Base-by-base conservation (phyloP, 2,329 filamentous ascomycete genomes). In the Monilinia aucupariae region DNA sequence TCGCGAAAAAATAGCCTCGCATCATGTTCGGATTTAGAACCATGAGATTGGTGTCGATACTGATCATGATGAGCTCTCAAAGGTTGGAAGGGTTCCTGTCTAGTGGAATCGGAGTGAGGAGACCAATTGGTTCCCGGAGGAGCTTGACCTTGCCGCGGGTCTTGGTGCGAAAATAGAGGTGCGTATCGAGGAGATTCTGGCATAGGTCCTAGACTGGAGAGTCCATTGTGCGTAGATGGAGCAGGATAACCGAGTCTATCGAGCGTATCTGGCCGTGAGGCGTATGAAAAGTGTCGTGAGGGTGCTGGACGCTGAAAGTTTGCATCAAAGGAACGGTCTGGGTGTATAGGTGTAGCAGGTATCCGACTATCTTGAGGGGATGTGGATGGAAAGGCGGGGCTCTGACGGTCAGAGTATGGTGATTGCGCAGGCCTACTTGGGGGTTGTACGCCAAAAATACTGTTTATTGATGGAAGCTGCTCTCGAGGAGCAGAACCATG, bases 381-480 rank as follows among this genome's bases (percentile, higher is more conserved):
- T 12, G 58, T 39, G 4, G 70, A 43, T 56, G 69, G 66, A 37
- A 73, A 74, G n/a, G 66, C 53, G 13, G 73, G 72, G 52, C 71
- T 74, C 27, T 68, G 69, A 10, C 66, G 64, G 43, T 74, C 72
- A 22, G 70, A 70, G 62, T 71, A 73, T 39, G 72, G 67, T n/a
- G 71, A 70, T 45, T 67, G 68, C 52, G 67, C 62, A 30, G 69
- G 67, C 49, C 66, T 64, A 43, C 37, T 64, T 61, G 62, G 68
- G 51, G 66, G 66, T 59, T 66, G 43, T 52, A 67, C 52, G 30
- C 64, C 70, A 69, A 74, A 73, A 9, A 75, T 53, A 64, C 72
- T 74, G 59, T 71, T 75, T 49, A 75, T 59, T 17, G 73, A 68
- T 50, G 73, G 73, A 4, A 75, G 66, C 32, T 69, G 68, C 65